A percentile compares a stretch with the other conserved stretches of the same genome.
Conservation (phyloP, 1,139 yeast genomes). For the Nakaseomyces glabratus region DNA sequence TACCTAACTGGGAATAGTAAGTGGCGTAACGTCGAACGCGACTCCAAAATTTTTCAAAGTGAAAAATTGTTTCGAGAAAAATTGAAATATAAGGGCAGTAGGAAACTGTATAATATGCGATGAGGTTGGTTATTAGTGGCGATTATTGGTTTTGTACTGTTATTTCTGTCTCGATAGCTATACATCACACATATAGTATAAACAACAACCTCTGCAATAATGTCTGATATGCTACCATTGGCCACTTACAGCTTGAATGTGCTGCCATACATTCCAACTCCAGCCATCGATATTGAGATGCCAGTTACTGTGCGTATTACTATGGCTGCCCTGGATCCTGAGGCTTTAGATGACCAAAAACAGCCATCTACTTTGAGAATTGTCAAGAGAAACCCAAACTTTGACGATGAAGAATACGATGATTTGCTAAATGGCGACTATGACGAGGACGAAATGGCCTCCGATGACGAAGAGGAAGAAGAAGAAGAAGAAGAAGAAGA, state of each 20-base stretch:
- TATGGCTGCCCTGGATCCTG: constrained; percentile 93
- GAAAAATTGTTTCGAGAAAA: too few relatives aligned
- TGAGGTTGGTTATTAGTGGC: too few relatives aligned
- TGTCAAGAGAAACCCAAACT: constrained; percentile 60
- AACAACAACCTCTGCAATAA: constrained; percentile 28
- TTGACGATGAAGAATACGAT: constrained; percentile 38
- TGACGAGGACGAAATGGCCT: constrained; percentile 45
- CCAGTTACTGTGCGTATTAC: constrained; percentile 88
- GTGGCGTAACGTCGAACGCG: too few relatives aligned
- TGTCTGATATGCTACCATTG: constrained; percentile 70
- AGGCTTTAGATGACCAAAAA: constrained; percentile 65
- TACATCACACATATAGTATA: too few relatives aligned
- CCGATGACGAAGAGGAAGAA: constrained; percentile 36
- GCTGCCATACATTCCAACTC: constrained; percentile 76
- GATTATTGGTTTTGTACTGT: too few relatives aligned
- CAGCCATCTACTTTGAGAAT: constrained; percentile 85
- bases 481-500: constrained; percentile 32
- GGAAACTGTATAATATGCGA: too few relatives aligned
- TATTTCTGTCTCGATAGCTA: too few relatives aligned
- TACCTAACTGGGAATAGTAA: too few relatives aligned
- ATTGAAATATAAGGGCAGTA: too few relatives aligned
- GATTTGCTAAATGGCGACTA: constrained; percentile 44
- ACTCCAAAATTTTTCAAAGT: too few relatives aligned
- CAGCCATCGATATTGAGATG: constrained; percentile 76
- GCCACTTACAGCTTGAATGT: constrained; percentile 80